Evolutionary conservation across 169 alveolate species (phyloP).

Genomic region (Cryptosporidium sp.): DNA sequence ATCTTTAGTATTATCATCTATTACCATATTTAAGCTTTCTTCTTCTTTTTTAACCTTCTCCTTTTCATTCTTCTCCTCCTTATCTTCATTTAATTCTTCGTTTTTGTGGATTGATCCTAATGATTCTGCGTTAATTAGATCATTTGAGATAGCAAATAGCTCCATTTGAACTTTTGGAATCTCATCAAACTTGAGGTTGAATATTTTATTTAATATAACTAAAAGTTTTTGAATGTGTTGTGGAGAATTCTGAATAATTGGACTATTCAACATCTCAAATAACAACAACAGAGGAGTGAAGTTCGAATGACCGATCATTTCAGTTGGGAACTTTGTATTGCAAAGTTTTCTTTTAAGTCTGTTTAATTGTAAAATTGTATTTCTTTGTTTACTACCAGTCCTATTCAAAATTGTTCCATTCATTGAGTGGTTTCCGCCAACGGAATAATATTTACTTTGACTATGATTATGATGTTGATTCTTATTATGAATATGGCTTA

Average conservation of each 20-base stretch:
- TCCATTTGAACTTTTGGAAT: constrained; percentile 50
- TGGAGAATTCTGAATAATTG: constrained; percentile 39
- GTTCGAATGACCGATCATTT: neutral
- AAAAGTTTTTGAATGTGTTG: constrained; percentile 52
- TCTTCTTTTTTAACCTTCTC: neutral
- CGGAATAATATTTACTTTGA: neutral
- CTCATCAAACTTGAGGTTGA: constrained; percentile 25
- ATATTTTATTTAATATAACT: neutral
- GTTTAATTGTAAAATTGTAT: neutral
- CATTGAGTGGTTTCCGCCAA: neutral
- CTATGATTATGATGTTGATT: neutral
- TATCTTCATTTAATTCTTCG: neutral
- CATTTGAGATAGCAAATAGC: constrained; percentile 11
- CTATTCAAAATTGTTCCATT: neutral
- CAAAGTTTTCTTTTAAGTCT: constrained; percentile 22
- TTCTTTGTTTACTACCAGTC: constrained; percentile 7
- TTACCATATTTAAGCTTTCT: neutral
- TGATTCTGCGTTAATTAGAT: neutral
- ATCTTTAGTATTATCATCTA: neutral
- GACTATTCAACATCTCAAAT: constrained; percentile 25
- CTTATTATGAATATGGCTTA: neutral
- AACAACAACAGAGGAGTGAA: constrained; percentile 50
- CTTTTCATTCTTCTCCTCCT: neutral
- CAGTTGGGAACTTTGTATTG: constrained; percentile 36
- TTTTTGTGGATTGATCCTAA: neutral